A percentile compares a stretch with the other conserved stretches of the same genome.
Conservation (phyloP, 495 filamentous ascomycete species). For the Penicillium flavigenum region DNA sequence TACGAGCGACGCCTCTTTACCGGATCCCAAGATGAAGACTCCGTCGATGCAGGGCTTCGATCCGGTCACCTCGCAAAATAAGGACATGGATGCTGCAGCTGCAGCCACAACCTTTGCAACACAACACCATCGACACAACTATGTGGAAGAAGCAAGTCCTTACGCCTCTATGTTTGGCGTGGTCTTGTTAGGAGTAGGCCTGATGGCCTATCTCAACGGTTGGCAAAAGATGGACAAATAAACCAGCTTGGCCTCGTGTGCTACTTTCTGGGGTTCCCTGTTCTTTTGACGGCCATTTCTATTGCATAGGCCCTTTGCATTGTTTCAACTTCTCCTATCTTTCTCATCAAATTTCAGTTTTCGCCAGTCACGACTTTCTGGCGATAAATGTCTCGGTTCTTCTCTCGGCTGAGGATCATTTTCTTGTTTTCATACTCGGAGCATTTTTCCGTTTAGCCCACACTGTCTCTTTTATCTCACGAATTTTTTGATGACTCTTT, state of each 20-base stretch:
- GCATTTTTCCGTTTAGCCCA: slow-evolving; percentile 24
- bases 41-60: slow-evolving; percentile 26
- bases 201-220: slow-evolving; percentile 94
- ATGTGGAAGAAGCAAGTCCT: slow-evolving; percentile 68
- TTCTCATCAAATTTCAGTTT: slow-evolving; percentile 25
- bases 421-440: slow-evolving; percentile 21
- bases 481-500: slow-evolving; percentile 11
- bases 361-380: slow-evolving; percentile 46
- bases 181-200: slow-evolving; percentile 80
- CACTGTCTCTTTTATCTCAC: slow-evolving; percentile 25
- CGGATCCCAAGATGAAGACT: slow-evolving; percentile 18
- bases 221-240: slow-evolving; percentile 71
- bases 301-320: slow-evolving; percentile 32
- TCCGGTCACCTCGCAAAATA: slow-evolving; percentile 29
- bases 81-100: slow-evolving; percentile 41
- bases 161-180: slow-evolving; percentile 88
- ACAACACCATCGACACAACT: slow-evolving; percentile 37
- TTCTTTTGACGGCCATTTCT: slow-evolving; percentile 17
- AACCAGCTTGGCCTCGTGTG: slow-evolving; percentile 20
- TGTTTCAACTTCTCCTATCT: slow-evolving; percentile 29
- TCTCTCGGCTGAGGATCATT: slow-evolving; percentile 23
- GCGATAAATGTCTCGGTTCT: slow-evolving; percentile 30
- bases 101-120: slow-evolving; percentile 42
- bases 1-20: slow-evolving; percentile 13
- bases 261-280: slow-evolving; percentile 23